phyloP scores from a whole-genome alignment of 2,329 filamentous ascomycete species.

The Graphium sp. region DNA sequence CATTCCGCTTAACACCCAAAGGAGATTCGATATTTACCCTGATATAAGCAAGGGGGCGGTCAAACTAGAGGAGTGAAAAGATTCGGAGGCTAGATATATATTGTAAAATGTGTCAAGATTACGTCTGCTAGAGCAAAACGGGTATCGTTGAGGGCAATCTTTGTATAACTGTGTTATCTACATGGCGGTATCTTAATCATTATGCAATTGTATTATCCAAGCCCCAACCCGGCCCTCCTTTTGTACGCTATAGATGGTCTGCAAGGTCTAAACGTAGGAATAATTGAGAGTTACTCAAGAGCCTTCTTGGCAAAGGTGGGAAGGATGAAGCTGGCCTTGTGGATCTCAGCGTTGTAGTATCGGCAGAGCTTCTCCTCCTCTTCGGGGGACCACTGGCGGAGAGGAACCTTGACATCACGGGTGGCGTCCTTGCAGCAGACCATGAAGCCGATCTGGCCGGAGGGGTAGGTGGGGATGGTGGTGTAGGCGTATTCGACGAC shows the following conservation, averaged over 20 bases:
- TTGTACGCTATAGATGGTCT: neutral
- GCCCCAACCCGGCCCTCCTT: too few relatives aligned
- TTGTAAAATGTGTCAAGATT: too few relatives aligned
- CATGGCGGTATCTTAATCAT: too few relatives aligned
- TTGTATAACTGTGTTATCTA: too few relatives aligned
- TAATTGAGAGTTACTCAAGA: slow-evolving; percentile 36
- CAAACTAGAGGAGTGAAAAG: slow-evolving; percentile 13
- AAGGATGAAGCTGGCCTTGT: slow-evolving; percentile 85
- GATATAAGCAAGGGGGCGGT: slow-evolving; percentile 55
- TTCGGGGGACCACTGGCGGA: slow-evolving; percentile 66
- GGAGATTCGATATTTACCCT: slow-evolving; percentile 88
- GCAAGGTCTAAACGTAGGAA: neutral
- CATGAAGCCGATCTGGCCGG: slow-evolving; percentile 99
- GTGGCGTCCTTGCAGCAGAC: slow-evolving; percentile 91
- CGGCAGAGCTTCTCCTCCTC: slow-evolving; percentile 86
- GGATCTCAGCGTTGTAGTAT: slow-evolving; percentile 96
- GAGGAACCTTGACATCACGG: slow-evolving; percentile 68
- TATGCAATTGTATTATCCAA: too few relatives aligned
- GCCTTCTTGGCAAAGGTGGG: slow-evolving; percentile 84
- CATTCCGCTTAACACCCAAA: slow-evolving; percentile 71
- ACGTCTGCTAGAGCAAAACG: too few relatives aligned
- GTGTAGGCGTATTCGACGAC: slow-evolving; percentile 98
- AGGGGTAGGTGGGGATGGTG: slow-evolving; percentile 97
- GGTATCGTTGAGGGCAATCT: too few relatives aligned
- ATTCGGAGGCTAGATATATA: slow-evolving; percentile 2